Evolutionary conservation across 441 rosid species (phyloP).

Genomic region (Kokia cookei): DNA sequence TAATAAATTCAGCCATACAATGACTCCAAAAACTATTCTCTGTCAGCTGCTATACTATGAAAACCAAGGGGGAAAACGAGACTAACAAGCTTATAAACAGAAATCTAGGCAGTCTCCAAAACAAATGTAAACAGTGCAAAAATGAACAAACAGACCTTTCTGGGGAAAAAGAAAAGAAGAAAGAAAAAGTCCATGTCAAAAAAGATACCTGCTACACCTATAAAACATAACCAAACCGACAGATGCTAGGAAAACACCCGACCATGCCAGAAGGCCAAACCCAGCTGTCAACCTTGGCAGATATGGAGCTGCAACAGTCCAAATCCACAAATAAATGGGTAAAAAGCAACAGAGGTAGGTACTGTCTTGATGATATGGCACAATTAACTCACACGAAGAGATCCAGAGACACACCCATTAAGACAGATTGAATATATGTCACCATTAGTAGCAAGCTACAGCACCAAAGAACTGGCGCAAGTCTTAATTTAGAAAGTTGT

Average conservation of each 20-base stretch:
- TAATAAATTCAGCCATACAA: background rate
- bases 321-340: background rate
- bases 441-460: slow-evolving; percentile 53
- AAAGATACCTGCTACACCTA: slow-evolving; percentile 82
- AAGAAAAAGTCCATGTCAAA: background rate
- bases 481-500: slow-evolving; percentile 73
- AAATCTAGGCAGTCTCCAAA: background rate
- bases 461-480: slow-evolving; percentile 80
- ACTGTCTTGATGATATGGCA: slow-evolving; percentile 7
- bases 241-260: slow-evolving; percentile 70
- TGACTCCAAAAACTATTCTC: background rate
- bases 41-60: background rate
- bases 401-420: slow-evolving; percentile 43
- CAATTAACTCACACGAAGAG: slow-evolving; percentile 11
- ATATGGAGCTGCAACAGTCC: slow-evolving; percentile 52
- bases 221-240: slow-evolving; percentile 73
- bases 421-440: slow-evolving; percentile 61
- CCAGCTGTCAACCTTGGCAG: slow-evolving; percentile 75
- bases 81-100: background rate
- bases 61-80: background rate
- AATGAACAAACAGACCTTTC: background rate
- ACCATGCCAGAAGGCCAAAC: slow-evolving; percentile 85
- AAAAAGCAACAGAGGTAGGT: background rate
- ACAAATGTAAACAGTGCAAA: background rate
- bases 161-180: background rate